phyloP scores from a whole-genome alignment of 179 eudicot genomes.

The Beta lomatogona region DNA sequence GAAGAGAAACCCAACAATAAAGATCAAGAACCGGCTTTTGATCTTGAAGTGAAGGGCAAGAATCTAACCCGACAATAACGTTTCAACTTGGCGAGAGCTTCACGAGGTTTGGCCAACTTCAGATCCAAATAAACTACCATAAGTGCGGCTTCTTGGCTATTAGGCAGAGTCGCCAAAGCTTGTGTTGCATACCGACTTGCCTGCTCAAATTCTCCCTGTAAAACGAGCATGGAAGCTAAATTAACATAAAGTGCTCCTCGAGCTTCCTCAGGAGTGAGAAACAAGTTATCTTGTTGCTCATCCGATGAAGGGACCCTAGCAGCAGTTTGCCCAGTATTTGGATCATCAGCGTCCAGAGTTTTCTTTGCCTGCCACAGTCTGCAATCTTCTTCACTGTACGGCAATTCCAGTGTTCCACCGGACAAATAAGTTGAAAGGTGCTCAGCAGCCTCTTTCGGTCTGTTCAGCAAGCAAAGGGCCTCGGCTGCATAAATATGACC shows the following conservation, averaged over 20 bases:
- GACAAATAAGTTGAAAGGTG: constrained; percentile 64
- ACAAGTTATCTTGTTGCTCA: constrained; percentile 40
- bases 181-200: constrained; percentile 51
- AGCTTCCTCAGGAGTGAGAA: constrained; percentile 76
- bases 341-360: constrained; percentile 57
- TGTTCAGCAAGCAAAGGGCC: constrained; percentile 80
- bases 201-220: constrained; percentile 73
- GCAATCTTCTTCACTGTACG: constrained; percentile 77
- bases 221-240: constrained; percentile 56
- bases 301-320: constrained; percentile 28
- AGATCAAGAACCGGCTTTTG: constrained; percentile 46
- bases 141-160: constrained; percentile 59
- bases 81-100: constrained; percentile 74
- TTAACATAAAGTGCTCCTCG: constrained; percentile 66
- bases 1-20: constrained; percentile 22
- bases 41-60: constrained; percentile 43
- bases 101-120: constrained; percentile 51
- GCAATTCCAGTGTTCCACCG: constrained; percentile 50
- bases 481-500: constrained; percentile 91
- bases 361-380: constrained; percentile 60
- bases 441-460: constrained; percentile 81
- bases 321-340: constrained; percentile 35
- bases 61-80: constrained; percentile 54
- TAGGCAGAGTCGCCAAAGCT: constrained; percentile 57
- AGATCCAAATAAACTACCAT: constrained; percentile 75